These are phyloP conservation scores for Coprinopsis marcescibilis DNA, from an alignment of 768 basidiomycete species.

Conservation along the genomic window DNA sequence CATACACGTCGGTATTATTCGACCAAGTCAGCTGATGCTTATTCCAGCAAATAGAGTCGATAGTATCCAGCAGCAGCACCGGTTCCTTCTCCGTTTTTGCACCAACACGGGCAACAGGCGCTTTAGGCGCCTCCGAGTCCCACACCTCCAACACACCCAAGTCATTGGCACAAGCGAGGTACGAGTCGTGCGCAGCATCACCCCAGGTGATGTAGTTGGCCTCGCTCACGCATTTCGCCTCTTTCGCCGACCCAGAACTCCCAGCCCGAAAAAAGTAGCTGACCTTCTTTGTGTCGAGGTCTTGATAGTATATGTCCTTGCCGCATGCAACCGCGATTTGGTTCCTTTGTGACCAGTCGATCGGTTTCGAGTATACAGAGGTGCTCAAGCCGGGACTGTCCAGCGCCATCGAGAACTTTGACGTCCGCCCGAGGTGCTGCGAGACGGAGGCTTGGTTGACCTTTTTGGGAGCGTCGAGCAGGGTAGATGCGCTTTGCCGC, in stretches of 20 bases:
- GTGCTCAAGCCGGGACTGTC: slow-evolving; percentile 58
- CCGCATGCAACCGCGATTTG: slow-evolving; percentile 59
- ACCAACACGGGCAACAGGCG: too few species aligned
- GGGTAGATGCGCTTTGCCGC: slow-evolving; percentile 46
- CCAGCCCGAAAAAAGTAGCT: slow-evolving; percentile 33
- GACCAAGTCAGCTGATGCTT: slow-evolving; percentile 55
- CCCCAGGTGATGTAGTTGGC: slow-evolving; percentile 46
- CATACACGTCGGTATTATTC: slow-evolving; percentile 55
- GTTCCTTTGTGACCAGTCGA: slow-evolving; percentile 56
- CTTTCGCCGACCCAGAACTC: not conserved
- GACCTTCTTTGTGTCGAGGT: slow-evolving; percentile 50
- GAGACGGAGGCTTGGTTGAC: slow-evolving; percentile 41
- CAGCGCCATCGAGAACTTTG: slow-evolving; percentile 53
- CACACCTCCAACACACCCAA: slow-evolving; percentile 48
- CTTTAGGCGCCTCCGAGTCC: slow-evolving; percentile 33
- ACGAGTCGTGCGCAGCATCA: slow-evolving; percentile 29
- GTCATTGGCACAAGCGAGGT: slow-evolving; percentile 49
- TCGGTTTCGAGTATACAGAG: slow-evolving; percentile 50
- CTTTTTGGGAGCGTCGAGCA: slow-evolving; percentile 32
- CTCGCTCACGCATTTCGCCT: slow-evolving; percentile 27
- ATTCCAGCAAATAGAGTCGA: slow-evolving; percentile 44
- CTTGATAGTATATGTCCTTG: slow-evolving; percentile 55
- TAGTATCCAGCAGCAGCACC: not conserved
- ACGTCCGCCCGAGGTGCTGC: slow-evolving; percentile 49
- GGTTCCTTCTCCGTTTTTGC: slow-evolving; percentile 1